These are phyloP conservation scores for Crithidia expoeki DNA, from an alignment of 208 protist species.

Conservation along the genomic window DNA sequence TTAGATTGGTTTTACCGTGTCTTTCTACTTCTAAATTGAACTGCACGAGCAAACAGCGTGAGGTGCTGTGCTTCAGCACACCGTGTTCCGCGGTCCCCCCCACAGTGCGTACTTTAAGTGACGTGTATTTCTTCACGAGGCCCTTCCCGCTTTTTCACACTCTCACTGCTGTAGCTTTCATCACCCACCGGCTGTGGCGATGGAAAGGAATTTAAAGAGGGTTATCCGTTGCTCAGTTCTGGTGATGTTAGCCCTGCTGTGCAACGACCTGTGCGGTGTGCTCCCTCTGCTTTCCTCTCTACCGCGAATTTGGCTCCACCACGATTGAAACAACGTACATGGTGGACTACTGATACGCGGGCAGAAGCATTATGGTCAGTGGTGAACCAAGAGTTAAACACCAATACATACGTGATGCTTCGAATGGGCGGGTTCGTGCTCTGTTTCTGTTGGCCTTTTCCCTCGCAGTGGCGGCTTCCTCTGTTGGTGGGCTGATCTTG, in stretches of 20 bases:
- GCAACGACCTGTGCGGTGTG: not conserved
- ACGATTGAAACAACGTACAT: not conserved
- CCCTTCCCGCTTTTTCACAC: not conserved
- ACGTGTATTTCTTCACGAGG: not conserved
- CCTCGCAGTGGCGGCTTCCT: not conserved
- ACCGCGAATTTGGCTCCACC: not conserved
- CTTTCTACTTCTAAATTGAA: no score
- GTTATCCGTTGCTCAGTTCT: not conserved
- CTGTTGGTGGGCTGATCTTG: not conserved
- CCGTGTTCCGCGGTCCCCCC: no score
- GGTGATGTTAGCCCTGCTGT: conserved; percentile 1
- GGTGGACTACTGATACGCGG: conserved; percentile 9
- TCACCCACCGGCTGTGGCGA: no score
- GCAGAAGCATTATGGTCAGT: conserved; percentile 1
- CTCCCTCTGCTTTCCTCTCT: not conserved
- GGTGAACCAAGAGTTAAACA: not conserved
- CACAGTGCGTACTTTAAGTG: no score
- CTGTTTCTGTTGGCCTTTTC: conserved; percentile 3
- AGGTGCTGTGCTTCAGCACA: no score
- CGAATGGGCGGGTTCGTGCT: not conserved
- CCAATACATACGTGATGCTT: not conserved
- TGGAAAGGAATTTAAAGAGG: no score
- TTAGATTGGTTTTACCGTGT: no score
- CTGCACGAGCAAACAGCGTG: no score
- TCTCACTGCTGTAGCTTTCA: not conserved